Base-by-base conservation (phyloP, 441 rosid species). In the Gossypium aridum region DNA sequence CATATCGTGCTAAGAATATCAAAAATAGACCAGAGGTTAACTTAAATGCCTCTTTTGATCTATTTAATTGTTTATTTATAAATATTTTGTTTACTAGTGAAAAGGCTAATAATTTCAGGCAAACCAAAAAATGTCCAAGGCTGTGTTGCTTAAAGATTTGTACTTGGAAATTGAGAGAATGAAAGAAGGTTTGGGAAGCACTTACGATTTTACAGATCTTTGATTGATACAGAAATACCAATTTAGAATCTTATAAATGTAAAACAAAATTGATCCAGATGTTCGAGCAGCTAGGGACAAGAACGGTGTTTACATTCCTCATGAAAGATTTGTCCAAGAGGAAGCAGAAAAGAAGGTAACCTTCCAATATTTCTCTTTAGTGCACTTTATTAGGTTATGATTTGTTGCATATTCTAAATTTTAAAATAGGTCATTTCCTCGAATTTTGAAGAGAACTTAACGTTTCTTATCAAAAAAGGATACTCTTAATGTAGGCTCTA, bases 11-110 rank as follows among this genome's bases (percentile, higher is more conserved):
- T 62, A 95, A 95, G 82, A 87, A 87, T 89, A 95, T 95, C 1
- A 95, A 87, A 81, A 95, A 95, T 84, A 95, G 83, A 76, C 98
- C 99, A 25, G 99, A 95, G 96, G 98, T 95, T 75, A 75, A 86
- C 76, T 75, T 43, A 16, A 66, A 70, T 66, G 39, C 69, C 64
- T 77, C 17, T 81, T 65, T 75, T 71, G 51, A 20, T 8, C 56
- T 39, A 53, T 2, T 70, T 16, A 6, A 73, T 78, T 22, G 2
- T n/a, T 47, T 55, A 3, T 70, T 16, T 69, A 7, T 13, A 34
- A 67, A 22, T 17, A 53, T 56, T 10, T n/a, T 60, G 75, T 23
- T 23, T 81, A 56, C 68, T 78, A 62, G 77, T 66, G 7, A 49
- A 13, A 69, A 57, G 71, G 60, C 31, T 72, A 75, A 4, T 64